phyloP scores from a whole-genome alignment of 140 eudicot species.

The Stevia rebaudiana region DNA sequence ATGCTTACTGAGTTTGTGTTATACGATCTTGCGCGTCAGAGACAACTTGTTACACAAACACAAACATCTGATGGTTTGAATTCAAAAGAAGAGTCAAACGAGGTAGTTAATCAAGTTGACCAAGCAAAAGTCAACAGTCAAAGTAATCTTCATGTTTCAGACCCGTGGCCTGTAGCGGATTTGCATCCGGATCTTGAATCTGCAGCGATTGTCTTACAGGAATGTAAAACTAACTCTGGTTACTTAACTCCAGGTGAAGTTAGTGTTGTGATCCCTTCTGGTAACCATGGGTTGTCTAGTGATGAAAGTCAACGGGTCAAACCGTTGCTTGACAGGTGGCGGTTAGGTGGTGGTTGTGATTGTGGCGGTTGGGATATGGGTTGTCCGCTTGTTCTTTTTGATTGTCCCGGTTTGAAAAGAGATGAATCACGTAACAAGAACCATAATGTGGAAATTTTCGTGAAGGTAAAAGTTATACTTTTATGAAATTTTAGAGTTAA shows the following conservation, averaged over 20 bases:
- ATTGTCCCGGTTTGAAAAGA: conserved; percentile 30
- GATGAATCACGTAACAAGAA: conserved; percentile 27
- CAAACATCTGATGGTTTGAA: conserved; percentile 27
- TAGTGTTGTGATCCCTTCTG: conserved; percentile 69
- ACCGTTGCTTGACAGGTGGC: conserved; percentile 77
- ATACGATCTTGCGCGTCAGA: conserved; percentile 61
- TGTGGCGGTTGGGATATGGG: conserved; percentile 99
- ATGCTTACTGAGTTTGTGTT: conserved; percentile 76
- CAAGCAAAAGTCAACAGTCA: conserved; percentile 34
- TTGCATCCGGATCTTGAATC: conserved; percentile 72
- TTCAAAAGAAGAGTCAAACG: conserved; percentile 30
- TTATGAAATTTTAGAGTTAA: not conserved
- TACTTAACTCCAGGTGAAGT: conserved; percentile 34
- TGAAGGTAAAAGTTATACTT: conserved; percentile 46
- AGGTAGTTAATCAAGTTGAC: conserved; percentile 27
- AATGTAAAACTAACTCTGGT: conserved; percentile 25
- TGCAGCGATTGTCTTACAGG: conserved; percentile 71
- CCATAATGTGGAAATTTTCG: conserved; percentile 43
- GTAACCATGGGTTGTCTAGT: conserved; percentile 70
- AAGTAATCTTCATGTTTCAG: conserved; percentile 21
- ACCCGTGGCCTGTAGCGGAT: conserved; percentile 47
- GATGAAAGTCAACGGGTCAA: conserved; percentile 57
- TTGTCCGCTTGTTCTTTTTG: conserved; percentile 60
- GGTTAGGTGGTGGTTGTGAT: conserved; percentile 81
- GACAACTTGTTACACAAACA: conserved; percentile 37